Evolutionary conservation across 1,284 basidiomycete species (phyloP).

Genomic region (Sphaerobolus stellatus): DNA sequence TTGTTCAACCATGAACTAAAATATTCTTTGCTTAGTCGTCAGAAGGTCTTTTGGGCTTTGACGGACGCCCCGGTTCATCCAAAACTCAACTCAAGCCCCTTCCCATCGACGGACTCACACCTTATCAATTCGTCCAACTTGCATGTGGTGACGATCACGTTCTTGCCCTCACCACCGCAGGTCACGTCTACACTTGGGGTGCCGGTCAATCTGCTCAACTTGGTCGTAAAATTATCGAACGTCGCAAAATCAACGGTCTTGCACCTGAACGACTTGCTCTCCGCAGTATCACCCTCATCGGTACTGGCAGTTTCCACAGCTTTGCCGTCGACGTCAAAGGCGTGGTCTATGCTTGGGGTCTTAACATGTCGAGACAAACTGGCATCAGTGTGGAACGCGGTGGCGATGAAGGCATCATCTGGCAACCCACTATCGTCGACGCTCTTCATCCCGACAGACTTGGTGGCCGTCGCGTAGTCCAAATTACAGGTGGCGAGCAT

Average conservation of each 20-base stretch:
- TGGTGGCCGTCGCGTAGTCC: constrained; percentile 43
- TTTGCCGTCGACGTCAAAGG: constrained; percentile 56
- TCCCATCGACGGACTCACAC: constrained; percentile 36
- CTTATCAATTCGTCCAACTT: constrained; percentile 39
- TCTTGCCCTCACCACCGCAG: constrained; percentile 52
- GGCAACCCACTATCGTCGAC: constrained; percentile 45
- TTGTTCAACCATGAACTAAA: background rate
- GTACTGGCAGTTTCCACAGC: constrained; percentile 53
- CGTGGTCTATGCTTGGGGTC: constrained; percentile 57
- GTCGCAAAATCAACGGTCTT: constrained; percentile 51
- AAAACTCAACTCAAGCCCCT: constrained; percentile 42
- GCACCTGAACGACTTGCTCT: constrained; percentile 49
- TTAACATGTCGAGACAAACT: constrained; percentile 55
- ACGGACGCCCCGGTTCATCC: constrained; percentile 37
- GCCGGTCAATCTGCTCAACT: constrained; percentile 56
- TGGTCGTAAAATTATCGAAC: constrained; percentile 49
- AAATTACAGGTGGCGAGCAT: constrained; percentile 46
- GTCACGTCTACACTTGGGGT: constrained; percentile 58
- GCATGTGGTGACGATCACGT: constrained; percentile 59
- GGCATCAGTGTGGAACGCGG: constrained; percentile 41
- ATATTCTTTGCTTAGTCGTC: constrained; percentile 47
- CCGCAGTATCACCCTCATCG: constrained; percentile 51
- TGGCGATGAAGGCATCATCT: constrained; percentile 43
- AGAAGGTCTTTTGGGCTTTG: constrained; percentile 37
- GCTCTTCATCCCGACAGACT: constrained; percentile 44